Evolutionary conservation across 108 stramenopile species (phyloP), one percentile per base, ranked within the genome.

Genomic region (Conticribra weissflogii): DNA sequence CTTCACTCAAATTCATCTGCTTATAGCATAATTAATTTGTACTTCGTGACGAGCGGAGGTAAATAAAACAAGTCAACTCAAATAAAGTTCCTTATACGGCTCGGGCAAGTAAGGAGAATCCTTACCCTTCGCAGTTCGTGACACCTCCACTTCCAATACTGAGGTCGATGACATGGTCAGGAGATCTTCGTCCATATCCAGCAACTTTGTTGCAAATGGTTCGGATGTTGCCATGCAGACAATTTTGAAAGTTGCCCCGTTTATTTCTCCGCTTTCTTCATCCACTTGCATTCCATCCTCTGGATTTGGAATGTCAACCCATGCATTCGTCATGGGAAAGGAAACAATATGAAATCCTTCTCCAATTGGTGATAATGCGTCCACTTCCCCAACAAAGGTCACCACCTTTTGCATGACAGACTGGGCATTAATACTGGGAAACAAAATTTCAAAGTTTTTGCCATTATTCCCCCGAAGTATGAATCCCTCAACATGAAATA

Each of bases 321-420:
- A 81, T 1, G 14, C 31, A 8, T 76, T 59, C 22, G 29, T 57
- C 61, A 81, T 59, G 3, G 79, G 79, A 49, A 72, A 74, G 0
- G 78, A 76, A 22, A 76, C 74, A 30, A 83, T 78, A 31, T 83
- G 82, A 74, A 83, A 79, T 3, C 82, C 82, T 17, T 52, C 49
- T 0, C 59, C 34, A 18, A 83, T 12, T 17, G 83, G 75, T 3
- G 79, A 77, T 4, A 32, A n/a, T 2, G 61, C 16, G 23, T 81
- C 79, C 49, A 81, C 21, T 19, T 64, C 70, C 17, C 64, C 68
- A 12, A 77, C 24, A 17, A 83, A 83, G n/a, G 28, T 60, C 0
- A 74, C 83, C 33, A 77, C 54, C 36, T 52, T 55, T 23, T 72
- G 48, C 69, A 83, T 32, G 8, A 71, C 65, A 16, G 53, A 31